Conservation (phyloP, 306 rosid species). For the Ziziphus jujuba region DNA sequence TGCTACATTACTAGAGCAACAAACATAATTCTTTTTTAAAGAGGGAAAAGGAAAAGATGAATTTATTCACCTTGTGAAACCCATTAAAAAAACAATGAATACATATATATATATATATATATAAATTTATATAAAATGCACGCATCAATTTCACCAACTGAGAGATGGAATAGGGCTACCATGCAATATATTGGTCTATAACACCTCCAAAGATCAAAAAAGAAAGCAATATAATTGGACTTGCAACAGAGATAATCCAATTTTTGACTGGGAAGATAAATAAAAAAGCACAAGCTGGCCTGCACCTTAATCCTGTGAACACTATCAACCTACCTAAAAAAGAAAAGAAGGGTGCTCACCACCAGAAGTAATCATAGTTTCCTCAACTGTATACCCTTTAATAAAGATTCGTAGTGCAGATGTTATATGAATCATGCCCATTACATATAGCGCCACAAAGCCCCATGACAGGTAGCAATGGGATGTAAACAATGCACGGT, state of each 20-base stretch:
- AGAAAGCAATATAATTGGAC: neutral
- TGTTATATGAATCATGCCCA: constrained; percentile 69
- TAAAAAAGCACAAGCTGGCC: constrained; percentile 13
- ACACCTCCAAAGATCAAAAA: neutral
- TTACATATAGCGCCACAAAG: constrained; percentile 72
- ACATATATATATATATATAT: no score
- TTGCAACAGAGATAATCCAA: neutral
- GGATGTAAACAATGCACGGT: constrained; percentile 77
- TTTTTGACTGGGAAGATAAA: neutral
- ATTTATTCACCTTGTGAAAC: neutral
- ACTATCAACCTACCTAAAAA: constrained; percentile 42
- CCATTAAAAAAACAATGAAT: neutral
- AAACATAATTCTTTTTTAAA: neutral
- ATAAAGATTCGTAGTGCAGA: constrained; percentile 57
- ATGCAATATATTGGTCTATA: neutral
- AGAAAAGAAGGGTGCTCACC: constrained; percentile 70
- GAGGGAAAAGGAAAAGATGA: neutral
- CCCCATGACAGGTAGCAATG: constrained; percentile 98
- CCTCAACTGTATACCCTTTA: constrained; percentile 63
- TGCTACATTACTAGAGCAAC: neutral
- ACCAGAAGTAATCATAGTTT: constrained; percentile 41
- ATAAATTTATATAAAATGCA: neutral
- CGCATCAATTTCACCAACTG: neutral
- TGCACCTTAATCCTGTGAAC: constrained; percentile 23
- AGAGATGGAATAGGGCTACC: neutral